Evolutionary conservation across 495 filamentous ascomycete genomes (phyloP).

Genomic region (Sabuloglossum arenarium): DNA sequence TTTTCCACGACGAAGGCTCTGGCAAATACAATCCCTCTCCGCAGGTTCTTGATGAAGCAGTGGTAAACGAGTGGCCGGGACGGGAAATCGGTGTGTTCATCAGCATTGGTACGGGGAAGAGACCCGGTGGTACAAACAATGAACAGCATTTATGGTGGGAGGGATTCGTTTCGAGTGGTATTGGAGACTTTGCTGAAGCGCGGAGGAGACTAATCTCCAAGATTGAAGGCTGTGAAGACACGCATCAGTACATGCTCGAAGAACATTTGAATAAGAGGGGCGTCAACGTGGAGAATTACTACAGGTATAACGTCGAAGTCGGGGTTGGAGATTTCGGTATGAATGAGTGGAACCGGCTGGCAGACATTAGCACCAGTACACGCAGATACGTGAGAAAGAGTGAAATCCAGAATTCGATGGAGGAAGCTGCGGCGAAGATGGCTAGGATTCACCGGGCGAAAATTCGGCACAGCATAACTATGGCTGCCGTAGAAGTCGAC

Average conservation of each 20-base stretch:
- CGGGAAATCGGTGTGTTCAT: conserved; percentile 77
- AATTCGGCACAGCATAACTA: conserved; percentile 16
- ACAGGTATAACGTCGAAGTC: conserved; percentile 89
- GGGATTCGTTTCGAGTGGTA: conserved; percentile 50
- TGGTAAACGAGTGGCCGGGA: conserved; percentile 83
- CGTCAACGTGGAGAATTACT: conserved; percentile 81
- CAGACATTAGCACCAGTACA: conserved; percentile 84
- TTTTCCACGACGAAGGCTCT: conserved; percentile 82
- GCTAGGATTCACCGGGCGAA: conserved; percentile 61
- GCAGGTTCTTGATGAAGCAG: conserved; percentile 70
- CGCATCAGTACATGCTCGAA: conserved; percentile 62
- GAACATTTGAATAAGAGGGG: conserved; percentile 56
- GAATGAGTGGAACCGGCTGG: conserved; percentile 91
- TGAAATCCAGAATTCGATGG: conserved; percentile 52
- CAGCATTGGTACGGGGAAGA: conserved; percentile 79
- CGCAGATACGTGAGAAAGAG: conserved; percentile 56
- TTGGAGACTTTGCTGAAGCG: conserved; percentile 63
- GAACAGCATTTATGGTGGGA: conserved; percentile 74
- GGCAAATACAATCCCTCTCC: conserved; percentile 86
- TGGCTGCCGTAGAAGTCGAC: conserved; percentile 12
- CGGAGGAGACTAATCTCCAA: conserved; percentile 63
- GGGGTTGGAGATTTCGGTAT: conserved; percentile 96
- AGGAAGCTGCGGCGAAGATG: conserved; percentile 58
- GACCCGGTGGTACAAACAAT: conserved; percentile 48
- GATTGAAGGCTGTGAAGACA: conserved; percentile 87